Evolutionary conservation across 2,329 filamentous ascomycete genomes (phyloP), one percentile per base, ranked within the genome.

Genomic region (Coniochaeta sp.): DNA sequence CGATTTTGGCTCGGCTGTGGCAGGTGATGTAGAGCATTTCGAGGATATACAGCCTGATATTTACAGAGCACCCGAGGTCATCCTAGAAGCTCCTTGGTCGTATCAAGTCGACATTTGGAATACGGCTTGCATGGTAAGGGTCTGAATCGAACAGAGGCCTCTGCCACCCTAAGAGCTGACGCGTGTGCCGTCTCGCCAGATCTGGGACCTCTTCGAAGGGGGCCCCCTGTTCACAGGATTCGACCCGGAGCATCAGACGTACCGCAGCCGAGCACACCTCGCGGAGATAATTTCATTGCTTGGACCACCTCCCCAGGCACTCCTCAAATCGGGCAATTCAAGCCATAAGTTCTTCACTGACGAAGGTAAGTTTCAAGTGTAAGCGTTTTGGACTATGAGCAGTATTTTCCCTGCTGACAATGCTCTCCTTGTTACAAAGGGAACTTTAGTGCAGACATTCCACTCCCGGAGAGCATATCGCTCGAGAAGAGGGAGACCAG

Each of bases 41-140:
- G 68, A 73, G 7, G 70, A 75, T 44, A 65, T 76, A 1, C 76
- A 79, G 60, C 77, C 77, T 0, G 63, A 72, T 16, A 62, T 74
- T 9, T 79, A 79, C 64, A 65, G 77, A 54, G 69, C 73, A 1
- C 75, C 75, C 0, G 76, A 84, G 62, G 78, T 82, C 9, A 79
- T 82, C 6, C 60, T 83, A 0, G 64, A 72, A 65, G 69, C 65
- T 3, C 72, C 74, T 1, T 83, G 79, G 80, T 69, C 70, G 0
- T 79, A 76, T 58, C 69, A 72, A 19, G 70, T 79, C 16, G 80
- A 84, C 67, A 77, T 84, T 58, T 84, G 80, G 80, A 81, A 79
- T 60, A 71, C 73, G 3, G 79, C 79, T 9, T 78, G 75, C 59
- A 75, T 82, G 79, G 78, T 81, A 70, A 70, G 73, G 44, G 55